A percentile compares a stretch with the other conserved stretches of the same genome.
Conservation (phyloP, 176 grass and related monocot species). For the Lolium perenne region DNA sequence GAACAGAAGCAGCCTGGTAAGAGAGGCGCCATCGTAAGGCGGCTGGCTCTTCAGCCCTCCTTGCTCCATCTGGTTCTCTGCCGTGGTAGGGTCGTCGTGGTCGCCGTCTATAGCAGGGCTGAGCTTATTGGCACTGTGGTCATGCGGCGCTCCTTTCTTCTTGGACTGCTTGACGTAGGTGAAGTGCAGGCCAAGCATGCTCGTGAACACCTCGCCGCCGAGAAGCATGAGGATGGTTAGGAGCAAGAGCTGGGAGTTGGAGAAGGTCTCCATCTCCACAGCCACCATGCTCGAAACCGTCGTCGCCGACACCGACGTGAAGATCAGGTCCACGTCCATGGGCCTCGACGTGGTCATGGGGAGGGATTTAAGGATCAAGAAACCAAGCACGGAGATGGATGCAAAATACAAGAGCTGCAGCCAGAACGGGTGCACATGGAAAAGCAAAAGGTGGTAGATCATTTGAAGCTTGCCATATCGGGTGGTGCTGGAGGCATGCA, state of each 20-base stretch:
- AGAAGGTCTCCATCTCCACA: constrained; percentile 72
- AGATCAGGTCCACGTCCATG: constrained; percentile 58
- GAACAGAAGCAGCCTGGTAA: constrained; percentile 31
- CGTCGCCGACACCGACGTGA: constrained; percentile 65
- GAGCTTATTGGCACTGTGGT: constrained; percentile 1
- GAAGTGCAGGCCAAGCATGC: constrained; percentile 66
- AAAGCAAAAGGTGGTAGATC: constrained; percentile 40
- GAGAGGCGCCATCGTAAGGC: constrained; percentile 6
- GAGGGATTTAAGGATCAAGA: constrained; percentile 52
- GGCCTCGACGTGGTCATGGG: constrained; percentile 45
- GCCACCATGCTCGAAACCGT: constrained; percentile 70
- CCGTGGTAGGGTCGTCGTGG: neutral
- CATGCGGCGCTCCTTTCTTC: neutral
- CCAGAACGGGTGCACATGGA: constrained; percentile 62
- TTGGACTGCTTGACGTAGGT: constrained; percentile 30
- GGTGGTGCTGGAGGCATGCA: neutral
- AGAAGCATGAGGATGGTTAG: constrained; percentile 71
- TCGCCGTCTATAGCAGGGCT: neutral
- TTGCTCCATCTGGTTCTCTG: constrained; percentile 40
- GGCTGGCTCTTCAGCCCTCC: constrained; percentile 25
- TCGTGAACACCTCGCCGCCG: constrained; percentile 73
- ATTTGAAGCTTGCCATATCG: neutral
- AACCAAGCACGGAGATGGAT: constrained; percentile 52
- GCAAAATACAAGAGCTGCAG: constrained; percentile 71
- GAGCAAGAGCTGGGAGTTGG: constrained; percentile 68